Base-by-base conservation (phyloP, 2,329 filamentous ascomycete genomes). In the Pseudogymnoascus sp. region DNA sequence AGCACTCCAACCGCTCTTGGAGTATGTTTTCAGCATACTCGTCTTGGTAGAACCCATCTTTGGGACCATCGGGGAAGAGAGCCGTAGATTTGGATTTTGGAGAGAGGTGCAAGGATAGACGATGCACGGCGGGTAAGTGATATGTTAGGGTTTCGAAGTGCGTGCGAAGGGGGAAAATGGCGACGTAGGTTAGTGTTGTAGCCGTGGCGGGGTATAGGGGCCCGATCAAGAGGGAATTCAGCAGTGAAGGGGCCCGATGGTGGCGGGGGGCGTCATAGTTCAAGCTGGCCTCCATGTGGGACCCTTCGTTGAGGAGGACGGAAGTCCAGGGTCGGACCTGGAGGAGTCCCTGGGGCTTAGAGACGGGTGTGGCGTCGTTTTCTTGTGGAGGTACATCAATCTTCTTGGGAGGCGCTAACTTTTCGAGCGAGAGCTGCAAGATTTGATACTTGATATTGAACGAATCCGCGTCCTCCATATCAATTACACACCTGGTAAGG, bases 221-320 rank as follows among this genome's bases (percentile, higher is more conserved):
- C 68, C 31, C 63, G 65, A 65, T 79, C 75, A 65, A 71, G 69
- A 65, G 69, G 72, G 68, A 77, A 75, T 36, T 77, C 73, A 57
- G 73, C 68, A 90, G 75, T 63, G 89, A 79, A 16, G 72, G 73
- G 51, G 72, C 71, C 34, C 87, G 81, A 1, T 80, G 78, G 51
- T 85, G 84, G 37, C 86, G 78, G 70, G 87, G 90, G 74, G 87
- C 91, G 69, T 91, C 86, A 72, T 90, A 88, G 3, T 83, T 86
- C 61, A 82, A 81, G 75, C 90, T 93, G 5, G 85, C 87, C 64
- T 81, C 81, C n/a, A 88, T 81, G 4, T 85, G 90, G 0, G 88
- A 90, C 7, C 88, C 88, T 75, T 93, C 89, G 71, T 93, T 93
- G 67, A 91, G 82, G 1, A 83, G 77, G 0, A 91, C 69, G 16